A percentile compares a stretch with the other conserved stretches of the same genome.
These are phyloP conservation scores for Lentinula edodes DNA, from an alignment of 768 basidiomycete genomes.

Conservation along the genomic window DNA sequence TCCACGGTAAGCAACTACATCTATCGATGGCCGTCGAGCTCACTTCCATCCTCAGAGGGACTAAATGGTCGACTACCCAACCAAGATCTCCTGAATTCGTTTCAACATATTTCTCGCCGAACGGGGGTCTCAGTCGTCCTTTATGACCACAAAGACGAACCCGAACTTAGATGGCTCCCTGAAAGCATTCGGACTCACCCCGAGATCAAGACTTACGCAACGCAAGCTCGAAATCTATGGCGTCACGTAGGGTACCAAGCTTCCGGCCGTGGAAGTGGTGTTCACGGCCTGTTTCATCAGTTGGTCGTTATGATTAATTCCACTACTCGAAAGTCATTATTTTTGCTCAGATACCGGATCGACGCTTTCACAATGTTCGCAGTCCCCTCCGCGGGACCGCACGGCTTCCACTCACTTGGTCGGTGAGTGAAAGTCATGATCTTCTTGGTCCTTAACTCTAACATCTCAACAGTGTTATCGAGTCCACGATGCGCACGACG, in stretches of 20 bases:
- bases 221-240: slow-evolving; percentile 60
- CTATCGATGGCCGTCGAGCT: background rate
- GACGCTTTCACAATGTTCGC: slow-evolving; percentile 92
- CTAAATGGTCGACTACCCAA: slow-evolving; percentile 93
- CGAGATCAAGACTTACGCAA: slow-evolving; percentile 45
- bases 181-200: slow-evolving; percentile 31
- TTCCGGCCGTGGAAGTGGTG: slow-evolving; percentile 76
- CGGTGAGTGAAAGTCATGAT: slow-evolving; percentile 41
- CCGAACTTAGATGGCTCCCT: slow-evolving; percentile 41
- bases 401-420: slow-evolving; percentile 93
- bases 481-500: slow-evolving; percentile 83
- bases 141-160: slow-evolving; percentile 56
- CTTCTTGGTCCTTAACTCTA: slow-evolving; percentile 5
- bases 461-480: slow-evolving; percentile 52
- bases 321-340: slow-evolving; percentile 2
- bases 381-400: slow-evolving; percentile 82
- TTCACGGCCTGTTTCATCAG: slow-evolving; percentile 89
- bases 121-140: slow-evolving; percentile 74
- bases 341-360: slow-evolving; percentile 69
- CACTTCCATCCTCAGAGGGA: slow-evolving; percentile 58
- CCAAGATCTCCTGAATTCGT: slow-evolving; percentile 88
- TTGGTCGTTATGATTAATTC: slow-evolving; percentile 25
- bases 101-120: slow-evolving; percentile 63
- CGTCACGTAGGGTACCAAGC: slow-evolving; percentile 73
- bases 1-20: slow-evolving; percentile 60